Evolutionary conservation across 257 asterid genomes (phyloP).

Genomic region (Orobanche coerulescens): DNA sequence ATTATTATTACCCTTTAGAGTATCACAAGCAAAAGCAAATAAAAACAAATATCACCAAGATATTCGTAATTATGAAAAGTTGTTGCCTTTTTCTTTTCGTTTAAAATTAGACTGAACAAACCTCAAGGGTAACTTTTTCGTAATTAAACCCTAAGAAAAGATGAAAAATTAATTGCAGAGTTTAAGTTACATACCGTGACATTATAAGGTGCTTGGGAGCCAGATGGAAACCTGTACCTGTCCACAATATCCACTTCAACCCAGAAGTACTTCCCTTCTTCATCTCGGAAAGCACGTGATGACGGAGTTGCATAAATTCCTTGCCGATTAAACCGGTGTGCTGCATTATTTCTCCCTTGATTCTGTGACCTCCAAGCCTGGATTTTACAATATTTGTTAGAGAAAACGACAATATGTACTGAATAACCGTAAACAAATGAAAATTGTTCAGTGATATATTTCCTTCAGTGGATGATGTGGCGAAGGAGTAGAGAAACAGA

Average conservation of each 20-base stretch:
- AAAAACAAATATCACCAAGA: background rate
- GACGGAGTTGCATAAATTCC: slow-evolving; percentile 83
- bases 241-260: slow-evolving; percentile 87
- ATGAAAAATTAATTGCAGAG: background rate
- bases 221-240: slow-evolving; percentile 72
- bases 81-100: background rate
- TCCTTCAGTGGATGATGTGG: slow-evolving; percentile 98
- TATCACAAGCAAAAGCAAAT: too few species aligned
- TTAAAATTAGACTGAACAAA: background rate
- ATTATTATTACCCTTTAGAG: background rate
- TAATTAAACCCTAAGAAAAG: background rate
- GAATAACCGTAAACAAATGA: background rate
- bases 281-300: slow-evolving; percentile 91
- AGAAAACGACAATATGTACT: slow-evolving; percentile 7
- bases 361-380: slow-evolving; percentile 88
- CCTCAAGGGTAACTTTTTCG: background rate
- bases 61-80: background rate
- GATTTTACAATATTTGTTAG: slow-evolving; percentile 23
- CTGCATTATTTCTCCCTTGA: slow-evolving; percentile 90
- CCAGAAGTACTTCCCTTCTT: slow-evolving; percentile 97
- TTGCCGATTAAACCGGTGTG: slow-evolving; percentile 56
- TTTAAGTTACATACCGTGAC: slow-evolving; percentile 53
- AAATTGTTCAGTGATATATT: slow-evolving; percentile 7
- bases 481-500: slow-evolving; percentile 94
- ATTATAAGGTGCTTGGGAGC: slow-evolving; percentile 89